A percentile compares a stretch with the other conserved stretches of the same genome.
These are phyloP conservation scores for Tremellales sp. DNA, from an alignment of 1,284 basidiomycete genomes.

Conservation along the genomic window DNA sequence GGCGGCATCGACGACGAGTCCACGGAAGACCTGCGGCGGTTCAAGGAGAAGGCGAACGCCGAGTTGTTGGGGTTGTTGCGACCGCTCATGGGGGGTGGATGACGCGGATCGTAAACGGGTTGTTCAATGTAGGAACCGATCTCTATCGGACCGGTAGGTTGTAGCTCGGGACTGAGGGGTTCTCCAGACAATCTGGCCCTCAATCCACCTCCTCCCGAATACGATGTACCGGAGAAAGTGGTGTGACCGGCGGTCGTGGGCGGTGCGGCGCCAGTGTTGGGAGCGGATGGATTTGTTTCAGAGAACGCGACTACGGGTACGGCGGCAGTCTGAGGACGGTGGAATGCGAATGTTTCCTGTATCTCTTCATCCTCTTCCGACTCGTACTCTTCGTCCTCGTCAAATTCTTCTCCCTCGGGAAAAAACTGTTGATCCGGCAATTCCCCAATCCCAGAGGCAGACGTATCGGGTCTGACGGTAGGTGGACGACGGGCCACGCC, in stretches of 20 bases:
- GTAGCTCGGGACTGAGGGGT: slow-evolving; percentile 1
- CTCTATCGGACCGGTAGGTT: slow-evolving; percentile 23
- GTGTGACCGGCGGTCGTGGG: slow-evolving; percentile 4
- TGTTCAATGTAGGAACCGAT: slow-evolving; percentile 24
- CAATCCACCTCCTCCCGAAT: slow-evolving; percentile 5
- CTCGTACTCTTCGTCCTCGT: slow-evolving; percentile 36
- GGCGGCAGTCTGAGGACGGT: slow-evolving; percentile 38
- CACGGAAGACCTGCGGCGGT: slow-evolving; percentile 3
- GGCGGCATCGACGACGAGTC: background rate
- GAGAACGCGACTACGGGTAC: slow-evolving; percentile 16
- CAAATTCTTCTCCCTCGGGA: slow-evolving; percentile 34
- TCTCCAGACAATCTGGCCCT: background rate
- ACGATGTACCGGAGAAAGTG: slow-evolving; percentile 6
- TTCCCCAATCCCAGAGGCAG: slow-evolving; percentile 33
- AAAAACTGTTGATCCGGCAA: slow-evolving; percentile 44
- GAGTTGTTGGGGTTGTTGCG: slow-evolving; percentile 38
- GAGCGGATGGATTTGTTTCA: slow-evolving; percentile 15
- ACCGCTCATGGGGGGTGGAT: slow-evolving; percentile 34
- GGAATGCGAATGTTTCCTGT: slow-evolving; percentile 35
- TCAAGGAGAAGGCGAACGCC: slow-evolving; percentile 30
- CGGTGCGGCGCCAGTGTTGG: slow-evolving; percentile 9
- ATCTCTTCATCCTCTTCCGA: slow-evolving; percentile 36
- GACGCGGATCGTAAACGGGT: slow-evolving; percentile 20
- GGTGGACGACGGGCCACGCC: slow-evolving; percentile 1
- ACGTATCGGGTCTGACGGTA: slow-evolving; percentile 33